Evolutionary conservation across 306 rosid genomes (phyloP).

Genomic region (Carpinus viminea): DNA sequence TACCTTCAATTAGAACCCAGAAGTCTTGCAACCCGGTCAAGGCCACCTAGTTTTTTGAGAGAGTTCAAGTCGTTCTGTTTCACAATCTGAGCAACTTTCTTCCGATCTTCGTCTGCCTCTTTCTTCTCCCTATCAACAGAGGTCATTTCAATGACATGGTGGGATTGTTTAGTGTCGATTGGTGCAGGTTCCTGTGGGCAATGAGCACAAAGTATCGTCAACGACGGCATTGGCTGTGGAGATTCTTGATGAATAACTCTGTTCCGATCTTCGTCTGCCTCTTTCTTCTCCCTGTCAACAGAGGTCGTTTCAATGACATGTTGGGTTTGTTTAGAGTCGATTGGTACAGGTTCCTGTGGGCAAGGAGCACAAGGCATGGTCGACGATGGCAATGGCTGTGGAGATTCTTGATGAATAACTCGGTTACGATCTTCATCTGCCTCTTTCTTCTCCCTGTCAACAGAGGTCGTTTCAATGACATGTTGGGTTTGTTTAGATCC

Average conservation of each 20-base stretch:
- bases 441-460: background rate
- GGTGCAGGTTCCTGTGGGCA: constrained; percentile 2
- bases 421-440: background rate
- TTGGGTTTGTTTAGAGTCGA: too few species aligned
- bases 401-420: constrained; percentile 7
- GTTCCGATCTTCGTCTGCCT: too few species aligned
- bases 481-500: constrained; percentile 12
- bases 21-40: constrained; percentile 25
- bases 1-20: constrained; percentile 40
- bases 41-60: constrained; percentile 35
- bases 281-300: too few species aligned
- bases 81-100: constrained; percentile 33
- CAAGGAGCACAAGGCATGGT: too few species aligned
- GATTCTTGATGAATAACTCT: too few species aligned
- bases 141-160: constrained; percentile 18
- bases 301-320: too few species aligned
- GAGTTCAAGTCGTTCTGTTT: constrained; percentile 31
- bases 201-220: background rate
- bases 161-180: background rate
- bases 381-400: too few species aligned
- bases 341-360: too few species aligned
- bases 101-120: background rate
- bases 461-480: constrained; percentile 10
- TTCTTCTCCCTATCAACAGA: constrained; percentile 5
- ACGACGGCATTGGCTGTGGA: background rate